These are phyloP conservation scores for Fonsecaea nubica DNA, from an alignment of 2,329 filamentous ascomycete species.

Conservation along the genomic window DNA sequence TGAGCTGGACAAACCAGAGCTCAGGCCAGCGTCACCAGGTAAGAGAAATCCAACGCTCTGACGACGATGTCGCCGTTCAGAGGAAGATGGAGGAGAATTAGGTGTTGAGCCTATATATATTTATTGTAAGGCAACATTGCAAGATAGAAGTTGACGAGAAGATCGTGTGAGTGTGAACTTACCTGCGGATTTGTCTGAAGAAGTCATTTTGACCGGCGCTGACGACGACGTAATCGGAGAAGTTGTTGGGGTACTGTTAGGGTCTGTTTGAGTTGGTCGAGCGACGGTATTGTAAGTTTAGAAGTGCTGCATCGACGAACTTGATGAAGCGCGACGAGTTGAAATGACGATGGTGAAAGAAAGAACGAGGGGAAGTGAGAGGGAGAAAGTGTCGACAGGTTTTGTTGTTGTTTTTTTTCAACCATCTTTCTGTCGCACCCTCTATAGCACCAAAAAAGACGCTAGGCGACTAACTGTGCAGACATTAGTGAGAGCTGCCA, in stretches of 20 bases:
- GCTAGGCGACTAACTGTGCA: background rate
- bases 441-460: background rate
- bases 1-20: background rate
- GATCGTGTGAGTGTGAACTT: background rate
- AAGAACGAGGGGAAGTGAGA: background rate
- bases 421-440: conserved; percentile 7
- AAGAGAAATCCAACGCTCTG: background rate
- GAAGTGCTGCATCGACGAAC: background rate
- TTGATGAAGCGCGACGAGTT: background rate
- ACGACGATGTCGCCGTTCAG: background rate
- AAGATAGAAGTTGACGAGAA: background rate
- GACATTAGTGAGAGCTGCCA: background rate
- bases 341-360: background rate
- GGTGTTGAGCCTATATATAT: background rate
- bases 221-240: background rate
- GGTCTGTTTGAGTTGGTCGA: background rate
- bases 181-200: conserved; percentile 6
- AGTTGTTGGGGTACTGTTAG: background rate
- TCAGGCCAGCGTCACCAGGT: background rate
- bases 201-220: conserved; percentile 5
- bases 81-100: background rate
- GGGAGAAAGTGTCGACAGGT: background rate
- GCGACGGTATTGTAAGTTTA: background rate
- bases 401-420: background rate
- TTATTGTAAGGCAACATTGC: background rate